These are phyloP conservation scores for Pezicula radicicola DNA, from an alignment of 2,329 filamentous ascomycete genomes.

Conservation along the genomic window DNA sequence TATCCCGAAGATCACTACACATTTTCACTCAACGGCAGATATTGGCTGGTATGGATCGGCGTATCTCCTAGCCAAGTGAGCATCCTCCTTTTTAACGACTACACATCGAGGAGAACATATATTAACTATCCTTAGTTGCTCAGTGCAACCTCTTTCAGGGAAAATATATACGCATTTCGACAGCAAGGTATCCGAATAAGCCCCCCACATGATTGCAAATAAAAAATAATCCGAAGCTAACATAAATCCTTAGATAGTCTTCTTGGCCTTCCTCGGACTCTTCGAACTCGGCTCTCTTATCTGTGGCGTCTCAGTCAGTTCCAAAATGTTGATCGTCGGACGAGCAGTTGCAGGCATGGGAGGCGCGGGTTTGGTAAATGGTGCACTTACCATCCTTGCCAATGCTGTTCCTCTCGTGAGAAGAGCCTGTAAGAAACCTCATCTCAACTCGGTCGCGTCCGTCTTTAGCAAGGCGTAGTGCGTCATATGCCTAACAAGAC, in stretches of 20 bases:
- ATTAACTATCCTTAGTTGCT: conserved; percentile 34
- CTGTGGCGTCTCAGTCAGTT: conserved; percentile 45
- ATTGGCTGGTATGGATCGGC: conserved; percentile 32
- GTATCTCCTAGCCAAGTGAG: conserved; percentile 19
- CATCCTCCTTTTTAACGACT: background rate
- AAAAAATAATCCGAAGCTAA: background rate
- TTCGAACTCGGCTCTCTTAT: conserved; percentile 55
- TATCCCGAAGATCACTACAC: conserved; percentile 31
- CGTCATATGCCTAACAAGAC: background rate
- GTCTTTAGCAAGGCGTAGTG: too few relatives aligned
- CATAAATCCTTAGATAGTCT: background rate
- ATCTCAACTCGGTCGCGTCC: background rate
- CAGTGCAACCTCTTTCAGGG: conserved; percentile 46
- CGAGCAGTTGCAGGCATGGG: conserved; percentile 51
- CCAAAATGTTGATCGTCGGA: conserved; percentile 50
- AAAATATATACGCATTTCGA: conserved; percentile 43
- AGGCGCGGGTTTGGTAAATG: conserved; percentile 46
- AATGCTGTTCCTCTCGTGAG: conserved; percentile 15
- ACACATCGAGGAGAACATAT: background rate
- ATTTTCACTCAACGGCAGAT: conserved; percentile 31
- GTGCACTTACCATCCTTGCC: conserved; percentile 47
- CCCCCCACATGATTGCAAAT: background rate
- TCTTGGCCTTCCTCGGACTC: conserved; percentile 32
- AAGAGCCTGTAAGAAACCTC: conserved; percentile 3
- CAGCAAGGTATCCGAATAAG: conserved; percentile 19